Base-by-base conservation (phyloP, 2,329 filamentous ascomycete genomes). In the Scedosporium aurantiacum region DNA sequence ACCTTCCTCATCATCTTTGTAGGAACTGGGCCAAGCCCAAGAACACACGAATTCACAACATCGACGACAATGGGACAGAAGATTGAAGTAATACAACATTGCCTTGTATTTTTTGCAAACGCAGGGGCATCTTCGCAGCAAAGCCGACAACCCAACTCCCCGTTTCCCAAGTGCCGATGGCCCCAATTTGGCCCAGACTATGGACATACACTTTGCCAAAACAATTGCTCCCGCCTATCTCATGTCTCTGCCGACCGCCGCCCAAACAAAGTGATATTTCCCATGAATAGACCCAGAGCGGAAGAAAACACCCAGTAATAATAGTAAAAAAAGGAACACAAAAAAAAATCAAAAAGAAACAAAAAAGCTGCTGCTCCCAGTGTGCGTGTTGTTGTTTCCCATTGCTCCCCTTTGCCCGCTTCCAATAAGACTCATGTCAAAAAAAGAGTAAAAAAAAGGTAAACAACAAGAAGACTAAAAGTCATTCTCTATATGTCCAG, bases 391-490 rank as follows among this genome's bases (percentile, higher is more conserved):
- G 32, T 27, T 10, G 54, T 50, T 25, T 27, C 37, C 58, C 25
- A 37, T 12, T 55, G 16, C 45, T 55, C 45, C 27, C 58, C 58
- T 54, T 55, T 60, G 43, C 58, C 58, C 58, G 45, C 21, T 60
- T 57, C 50, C 41, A 14, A 41, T 47, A 58, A 43, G 18, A 45
- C 32, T 45, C 27, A 14, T 43, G 37, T 27, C 41, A 45, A 61
- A 21, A 16, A 50, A 32, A 32, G 14, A 60, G 32, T 12, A 25
- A 27, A 32, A 47, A 47, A 47, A 41, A 43, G 32, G n/a, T 27
- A 50, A 60, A 56, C 60, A 56, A 57, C 50, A 61, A 57, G 50
- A 61, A 45, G 28, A 40, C 25, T n/a, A n/a, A 45, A 60, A 55
- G 16, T 47, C 50, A 45, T 61, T 61, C 60, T 41, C 55, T 56